Evolutionary conservation across 2,329 filamentous ascomycete genomes (phyloP).

Genomic region (Capronia coronata): DNA sequence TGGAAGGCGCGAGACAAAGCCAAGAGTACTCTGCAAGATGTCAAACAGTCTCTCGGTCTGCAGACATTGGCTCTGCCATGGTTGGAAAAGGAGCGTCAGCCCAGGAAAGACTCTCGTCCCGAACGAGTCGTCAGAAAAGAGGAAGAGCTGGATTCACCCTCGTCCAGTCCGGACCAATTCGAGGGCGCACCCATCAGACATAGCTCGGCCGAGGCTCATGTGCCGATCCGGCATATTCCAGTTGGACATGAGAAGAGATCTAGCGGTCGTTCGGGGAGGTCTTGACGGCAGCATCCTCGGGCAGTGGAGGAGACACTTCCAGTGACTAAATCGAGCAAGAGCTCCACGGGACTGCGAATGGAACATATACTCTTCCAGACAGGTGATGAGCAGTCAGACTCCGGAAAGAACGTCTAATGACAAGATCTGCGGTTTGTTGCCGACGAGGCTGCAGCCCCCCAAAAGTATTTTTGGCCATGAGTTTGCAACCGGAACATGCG

Average conservation of each 20-base stretch:
- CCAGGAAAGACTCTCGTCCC: neutral
- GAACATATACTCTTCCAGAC: too few relatives aligned
- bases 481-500: neutral
- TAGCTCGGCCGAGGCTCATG: neutral
- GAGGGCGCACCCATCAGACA: neutral
- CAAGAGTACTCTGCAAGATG: conserved; percentile 12
- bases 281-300: neutral
- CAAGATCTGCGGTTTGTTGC: neutral
- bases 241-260: neutral
- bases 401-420: too few relatives aligned
- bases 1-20: conserved; percentile 17
- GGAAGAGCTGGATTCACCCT: neutral
- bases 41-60: conserved; percentile 14
- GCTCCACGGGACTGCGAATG: neutral
- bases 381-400: too few relatives aligned
- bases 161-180: neutral
- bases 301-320: neutral
- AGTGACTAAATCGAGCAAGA: neutral
- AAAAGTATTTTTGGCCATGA: too few relatives aligned
- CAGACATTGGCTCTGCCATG: conserved; percentile 1
- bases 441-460: neutral
- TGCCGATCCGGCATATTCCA: neutral
- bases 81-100: neutral
- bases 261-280: neutral
- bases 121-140: neutral